Base-by-base conservation (phyloP, 257 asterid species). In the Cordia subcordata region DNA sequence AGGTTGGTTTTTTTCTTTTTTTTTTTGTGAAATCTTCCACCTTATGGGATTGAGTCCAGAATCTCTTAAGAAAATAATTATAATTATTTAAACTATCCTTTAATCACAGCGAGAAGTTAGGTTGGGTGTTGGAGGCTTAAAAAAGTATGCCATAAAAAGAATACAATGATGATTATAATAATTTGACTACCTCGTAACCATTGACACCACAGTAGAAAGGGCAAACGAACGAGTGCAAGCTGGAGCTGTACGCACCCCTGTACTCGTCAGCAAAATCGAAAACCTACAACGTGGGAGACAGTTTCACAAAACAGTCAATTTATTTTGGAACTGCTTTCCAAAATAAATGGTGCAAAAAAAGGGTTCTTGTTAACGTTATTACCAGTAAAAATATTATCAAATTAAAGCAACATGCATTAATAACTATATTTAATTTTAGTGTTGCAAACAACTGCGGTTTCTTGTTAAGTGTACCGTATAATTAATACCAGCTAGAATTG, bases 241-340 rank as follows among this genome's bases (percentile, higher is more conserved):
- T 86, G 62, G 83, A 70, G 73, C 95, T 86, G 62, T 86, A 86
- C 21, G 95, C 85, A 38, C 97, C 97, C 33, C 97, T 81, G 81
- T 90, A 91, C 62, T 72, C 81, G 82, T 86, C 89, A 8, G 94
- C 97, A 20, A 89, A 89, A 76, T 82, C 85, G 72, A 89, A 89
- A 32, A 89, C 97, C 97, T 89, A 66, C 56, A 70, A 50, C 45
- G 44, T 23, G 57, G 14, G 8, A 17, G 12, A 51, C 65, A 58
- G 23, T 51, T 55, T 57, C 64, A 68, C 64, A 18, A 40, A 57
- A 65, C 76, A 38, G 65, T 66, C 71, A 45, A 54, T 35, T 57
- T 58, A 1, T 42, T 12, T 2, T 1, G 12, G 10, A 42, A n/a
- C n/a, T 42, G 5, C 15, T 42, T 10, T 42, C 10, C 15, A 13